Evolutionary conservation across 441 rosid genomes (phyloP).

Genomic region (Erodium trifolium): DNA sequence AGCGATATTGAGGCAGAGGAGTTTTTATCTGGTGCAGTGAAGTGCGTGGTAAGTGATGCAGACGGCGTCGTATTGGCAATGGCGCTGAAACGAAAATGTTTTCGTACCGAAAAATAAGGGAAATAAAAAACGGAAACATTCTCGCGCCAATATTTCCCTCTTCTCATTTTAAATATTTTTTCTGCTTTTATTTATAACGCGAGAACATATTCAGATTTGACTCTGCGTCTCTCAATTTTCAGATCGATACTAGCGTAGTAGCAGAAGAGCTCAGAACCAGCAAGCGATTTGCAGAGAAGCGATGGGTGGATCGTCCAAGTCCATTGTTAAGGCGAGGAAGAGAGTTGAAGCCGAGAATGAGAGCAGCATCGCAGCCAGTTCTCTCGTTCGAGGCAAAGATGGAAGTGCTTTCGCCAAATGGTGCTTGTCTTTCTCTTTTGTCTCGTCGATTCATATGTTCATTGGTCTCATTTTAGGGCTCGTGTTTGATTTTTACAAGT

Average conservation of each 20-base stretch:
- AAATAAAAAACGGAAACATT: neutral
- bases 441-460: neutral
- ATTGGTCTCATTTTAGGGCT: neutral
- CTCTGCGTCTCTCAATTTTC: neutral
- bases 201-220: neutral
- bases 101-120: neutral
- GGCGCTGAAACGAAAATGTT: neutral
- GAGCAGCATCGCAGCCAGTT: slow-evolving; percentile 15
- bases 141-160: neutral
- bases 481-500: neutral
- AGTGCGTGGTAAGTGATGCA: too few species aligned
- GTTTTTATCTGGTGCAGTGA: too few species aligned
- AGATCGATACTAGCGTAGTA: neutral
- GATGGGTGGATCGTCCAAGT: slow-evolving; percentile 28
- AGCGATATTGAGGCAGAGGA: too few species aligned
- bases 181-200: neutral
- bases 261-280: neutral
- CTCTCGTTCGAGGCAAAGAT: slow-evolving; percentile 56
- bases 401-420: slow-evolving; percentile 82
- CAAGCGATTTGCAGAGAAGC: neutral
- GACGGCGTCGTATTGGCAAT: too few species aligned
- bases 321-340: slow-evolving; percentile 53
- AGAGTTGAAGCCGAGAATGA: slow-evolving; percentile 56
- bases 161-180: neutral
- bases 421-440: slow-evolving; percentile 22